Conservation (phyloP, 306 rosid species). For the Argentina anserina region DNA sequence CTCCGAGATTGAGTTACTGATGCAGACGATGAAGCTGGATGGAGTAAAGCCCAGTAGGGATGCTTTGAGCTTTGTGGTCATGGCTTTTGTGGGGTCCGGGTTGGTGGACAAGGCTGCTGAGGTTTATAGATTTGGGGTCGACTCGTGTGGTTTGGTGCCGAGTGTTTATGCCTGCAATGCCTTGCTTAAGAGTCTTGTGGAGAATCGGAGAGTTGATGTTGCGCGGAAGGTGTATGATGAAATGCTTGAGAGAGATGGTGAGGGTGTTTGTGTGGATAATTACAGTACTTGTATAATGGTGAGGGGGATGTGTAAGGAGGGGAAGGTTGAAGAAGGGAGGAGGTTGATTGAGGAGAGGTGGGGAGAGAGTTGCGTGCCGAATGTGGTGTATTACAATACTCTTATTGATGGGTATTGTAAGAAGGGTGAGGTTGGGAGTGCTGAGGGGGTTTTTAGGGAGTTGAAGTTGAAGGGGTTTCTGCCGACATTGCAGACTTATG, state of each 20-base stretch:
- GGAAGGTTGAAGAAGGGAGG: slow-evolving; percentile 58
- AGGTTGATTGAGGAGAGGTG: slow-evolving; percentile 58
- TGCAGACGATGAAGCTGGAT: slow-evolving; percentile 40
- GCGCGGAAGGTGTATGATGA: slow-evolving; percentile 64
- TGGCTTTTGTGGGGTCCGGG: slow-evolving; percentile 51
- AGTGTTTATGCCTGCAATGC: slow-evolving; percentile 50
- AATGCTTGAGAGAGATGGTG: slow-evolving; percentile 42
- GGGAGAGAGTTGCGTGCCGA: slow-evolving; percentile 69
- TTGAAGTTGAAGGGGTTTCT: slow-evolving; percentile 66
- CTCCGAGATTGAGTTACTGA: slow-evolving; percentile 48
- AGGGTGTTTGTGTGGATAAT: slow-evolving; percentile 39
- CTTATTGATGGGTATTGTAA: slow-evolving; percentile 71
- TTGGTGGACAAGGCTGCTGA: slow-evolving; percentile 54
- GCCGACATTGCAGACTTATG: slow-evolving; percentile 58
- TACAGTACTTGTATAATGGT: slow-evolving; percentile 66
- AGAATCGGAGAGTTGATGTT: slow-evolving; percentile 35
- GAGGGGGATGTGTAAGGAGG: slow-evolving; percentile 59
- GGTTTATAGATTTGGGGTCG: slow-evolving; percentile 28
- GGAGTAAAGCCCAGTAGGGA: slow-evolving; percentile 46
- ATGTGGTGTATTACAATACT: slow-evolving; percentile 66
- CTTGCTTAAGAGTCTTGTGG: slow-evolving; percentile 45
- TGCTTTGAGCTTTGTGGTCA: slow-evolving; percentile 45
- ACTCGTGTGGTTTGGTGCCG: slow-evolving; percentile 46
- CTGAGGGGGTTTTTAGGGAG: slow-evolving; percentile 46
- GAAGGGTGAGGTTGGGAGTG: slow-evolving; percentile 51